Percentiles rank a stretch among this genome's conserved stretches.
Evolutionary conservation across 140 eudicot genomes (phyloP).

Genomic region (Bidens hawaiensis): DNA sequence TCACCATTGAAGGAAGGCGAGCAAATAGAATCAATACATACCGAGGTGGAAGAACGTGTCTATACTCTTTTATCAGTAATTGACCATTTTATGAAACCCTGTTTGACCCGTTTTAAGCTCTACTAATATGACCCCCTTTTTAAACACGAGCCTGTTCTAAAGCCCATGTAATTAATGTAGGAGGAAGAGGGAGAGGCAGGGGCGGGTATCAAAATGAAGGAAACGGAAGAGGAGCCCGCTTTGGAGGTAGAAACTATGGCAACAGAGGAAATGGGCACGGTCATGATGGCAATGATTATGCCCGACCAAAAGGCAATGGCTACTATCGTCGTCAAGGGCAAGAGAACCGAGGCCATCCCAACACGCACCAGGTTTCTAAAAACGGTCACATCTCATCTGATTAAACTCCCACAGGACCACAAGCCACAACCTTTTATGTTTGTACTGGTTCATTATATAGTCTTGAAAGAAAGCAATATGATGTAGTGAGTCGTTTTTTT

Average conservation of each 20-base stretch:
- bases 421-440: too few relatives aligned
- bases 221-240: background rate
- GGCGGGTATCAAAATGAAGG: conserved; percentile 54
- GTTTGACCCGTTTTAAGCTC: background rate
- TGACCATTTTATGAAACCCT: background rate
- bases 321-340: too few relatives aligned
- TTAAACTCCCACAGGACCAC: conserved; percentile 16
- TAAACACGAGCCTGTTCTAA: background rate
- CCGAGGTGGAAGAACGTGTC: conserved; percentile 89
- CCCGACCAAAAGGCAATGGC: too few relatives aligned
- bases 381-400: conserved; percentile 40
- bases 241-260: too few relatives aligned
- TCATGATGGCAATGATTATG: too few relatives aligned
- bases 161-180: conserved; percentile 28
- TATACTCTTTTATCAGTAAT: background rate
- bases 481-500: too few relatives aligned
- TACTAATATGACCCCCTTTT: background rate
- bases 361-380: too few relatives aligned
- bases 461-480: too few relatives aligned
- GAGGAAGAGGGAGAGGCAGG: conserved; percentile 31
- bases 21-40: conserved; percentile 53
- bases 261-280: too few relatives aligned
- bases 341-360: conserved; percentile 12
- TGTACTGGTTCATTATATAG: too few relatives aligned
- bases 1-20: conserved; percentile 83